Base-by-base conservation (phyloP, 176 grass and related monocot genomes). In the Poa pratensis region DNA sequence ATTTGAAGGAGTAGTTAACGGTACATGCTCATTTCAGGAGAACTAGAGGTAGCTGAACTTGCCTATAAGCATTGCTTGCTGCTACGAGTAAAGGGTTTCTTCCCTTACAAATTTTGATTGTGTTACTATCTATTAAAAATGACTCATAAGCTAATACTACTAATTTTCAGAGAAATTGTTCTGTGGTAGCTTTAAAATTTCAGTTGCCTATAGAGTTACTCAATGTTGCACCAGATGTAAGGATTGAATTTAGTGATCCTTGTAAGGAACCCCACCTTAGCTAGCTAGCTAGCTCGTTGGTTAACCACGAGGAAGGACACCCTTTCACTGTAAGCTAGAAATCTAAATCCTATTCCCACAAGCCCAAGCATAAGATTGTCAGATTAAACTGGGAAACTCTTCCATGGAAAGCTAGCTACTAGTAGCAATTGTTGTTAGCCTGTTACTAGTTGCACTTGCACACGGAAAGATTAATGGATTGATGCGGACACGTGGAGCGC, bases 261-360 rank as follows among this genome's bases (percentile, higher is more conserved):
- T 90, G 64, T 17, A 90, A 90, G 84, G 88, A 35, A 90, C 57
- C 79, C 15, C 43, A 7, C 1, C 40, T n/a, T 80, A 83, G 80
- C 64, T 88, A 35, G 2, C 45, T 69, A 40, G 73, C 22, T 32
- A 32, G 27, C 72, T 80, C 30, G 77, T 82, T 50, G 62, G 83
- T 45, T 74, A 64, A 75, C 78, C 51, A 81, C 50, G 60, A 80
- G 79, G 83, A 70, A n/a, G 81, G 83, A 70, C 64, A 4, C 75
- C 28, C 88, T 90, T 90, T 55, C 35, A 86, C 88, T 90, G 43
- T 69, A 90, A 82, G 83, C 82, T 82, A 86, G 65, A 74, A 50
- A 74, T 74, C 84, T 40, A 22, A 24, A 46, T 12, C 58, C 22
- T 58, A 75, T 35, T 75, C 69, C 69, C 11, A 4, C 13, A 40